Conservation (phyloP, 129 eudicot genomes). For the Escallonia rubra region DNA sequence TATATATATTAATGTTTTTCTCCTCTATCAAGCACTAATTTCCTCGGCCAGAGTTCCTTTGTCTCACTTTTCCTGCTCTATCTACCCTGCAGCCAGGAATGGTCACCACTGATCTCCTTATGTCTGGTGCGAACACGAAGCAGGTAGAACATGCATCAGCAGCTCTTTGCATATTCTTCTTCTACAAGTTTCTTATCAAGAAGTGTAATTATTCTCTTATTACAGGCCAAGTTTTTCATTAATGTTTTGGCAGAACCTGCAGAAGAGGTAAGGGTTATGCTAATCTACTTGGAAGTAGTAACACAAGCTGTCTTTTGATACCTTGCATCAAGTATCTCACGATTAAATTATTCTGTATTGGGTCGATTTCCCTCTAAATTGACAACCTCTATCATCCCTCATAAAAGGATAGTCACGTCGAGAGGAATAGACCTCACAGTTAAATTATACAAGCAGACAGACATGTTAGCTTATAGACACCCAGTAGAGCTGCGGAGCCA, state of each 20-base stretch:
- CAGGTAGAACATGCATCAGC: slow-evolving; percentile 42
- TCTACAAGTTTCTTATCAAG: slow-evolving; percentile 5
- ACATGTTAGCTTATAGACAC: too few relatives aligned
- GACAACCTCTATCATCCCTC: background rate
- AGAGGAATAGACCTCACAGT: too few relatives aligned
- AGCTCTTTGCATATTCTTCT: slow-evolving; percentile 2
- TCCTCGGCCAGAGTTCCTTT: background rate
- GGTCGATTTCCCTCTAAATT: background rate
- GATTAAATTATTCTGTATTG: background rate
- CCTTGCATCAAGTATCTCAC: background rate
- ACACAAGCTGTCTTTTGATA: background rate
- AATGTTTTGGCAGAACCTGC: slow-evolving; percentile 98
- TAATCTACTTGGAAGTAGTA: background rate
- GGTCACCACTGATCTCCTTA: slow-evolving; percentile 98
- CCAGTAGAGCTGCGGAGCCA: too few relatives aligned
- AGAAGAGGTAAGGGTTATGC: slow-evolving; percentile 58
- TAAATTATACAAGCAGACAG: too few relatives aligned
- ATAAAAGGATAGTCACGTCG: background rate
- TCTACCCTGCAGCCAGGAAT: slow-evolving; percentile 81
- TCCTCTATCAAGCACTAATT: background rate
- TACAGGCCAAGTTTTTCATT: slow-evolving; percentile 97
- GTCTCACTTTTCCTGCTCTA: background rate
- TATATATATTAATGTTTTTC: too few relatives aligned
- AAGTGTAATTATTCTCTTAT: slow-evolving; percentile 11
- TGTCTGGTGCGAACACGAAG: slow-evolving; percentile 96